Evolutionary conservation across 2,329 filamentous ascomycete species (phyloP), one percentile per base, ranked within the genome.

Genomic region (Colletotrichum plurivorum): DNA sequence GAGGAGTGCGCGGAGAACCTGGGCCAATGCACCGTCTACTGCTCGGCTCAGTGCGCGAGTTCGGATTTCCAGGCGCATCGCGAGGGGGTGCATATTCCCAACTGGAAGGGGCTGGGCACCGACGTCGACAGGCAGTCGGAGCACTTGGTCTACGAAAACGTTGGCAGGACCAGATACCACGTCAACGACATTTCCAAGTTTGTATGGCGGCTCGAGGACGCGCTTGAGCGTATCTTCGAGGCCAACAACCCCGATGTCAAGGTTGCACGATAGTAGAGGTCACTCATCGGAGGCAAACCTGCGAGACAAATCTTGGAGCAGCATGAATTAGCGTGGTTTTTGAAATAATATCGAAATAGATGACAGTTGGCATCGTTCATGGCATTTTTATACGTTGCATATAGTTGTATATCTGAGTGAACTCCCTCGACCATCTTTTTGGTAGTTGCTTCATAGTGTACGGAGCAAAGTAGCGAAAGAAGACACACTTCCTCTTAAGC

Each of bases 11-110:
- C 84, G 1, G 71, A 75, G 56, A 75, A 73, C 5, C 70, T 81
- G 56, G 78, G 79, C 63, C 73, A 76, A n/a, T 73, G 77, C 25
- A 78, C 79, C 0, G 56, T 81, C 6, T 86, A 82, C 70, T 86
- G 84, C 73, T 83, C 82, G 8, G 71, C 77, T 31, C 73, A 76
- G 39, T 86, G 84, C 72, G 83, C 82, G n/a, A 74, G 73, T 25
- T 73, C 71, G 13, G 83, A 85, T 68, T 79, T 86, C 43, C 77
- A 78, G 12, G 66, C 66, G 25, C 84, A 86, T 72, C 76, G 82
- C 20, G 77, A 80, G 12, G 66, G 73, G 2, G 76, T 77, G n/a
- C 79, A 81, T 55, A 54, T 80, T 31, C 73, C 75, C 3, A 74
- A 73, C 54, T 72, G 78, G 56, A 72, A 74, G 62, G 73, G 63